These are phyloP conservation scores for Neofusicoccum cordaticola DNA, from an alignment of 2,329 filamentous ascomycete species.

Conservation along the genomic window DNA sequence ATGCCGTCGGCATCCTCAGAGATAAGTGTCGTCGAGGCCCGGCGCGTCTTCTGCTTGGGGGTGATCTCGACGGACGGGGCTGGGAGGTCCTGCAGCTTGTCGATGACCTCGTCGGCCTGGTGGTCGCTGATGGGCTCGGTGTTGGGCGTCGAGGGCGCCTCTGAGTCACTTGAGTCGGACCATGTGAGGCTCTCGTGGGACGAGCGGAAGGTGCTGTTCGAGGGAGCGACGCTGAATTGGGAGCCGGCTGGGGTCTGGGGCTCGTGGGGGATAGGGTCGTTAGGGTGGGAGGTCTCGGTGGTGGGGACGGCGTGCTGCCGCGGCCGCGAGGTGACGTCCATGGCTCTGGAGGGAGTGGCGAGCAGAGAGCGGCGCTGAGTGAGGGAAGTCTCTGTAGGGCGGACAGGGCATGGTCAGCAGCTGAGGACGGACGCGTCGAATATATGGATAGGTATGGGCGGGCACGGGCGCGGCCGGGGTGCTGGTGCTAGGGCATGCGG, in stretches of 20 bases:
- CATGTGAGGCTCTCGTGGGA: slow-evolving; percentile 40
- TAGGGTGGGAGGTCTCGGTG: slow-evolving; percentile 44
- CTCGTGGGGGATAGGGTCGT: slow-evolving; percentile 46
- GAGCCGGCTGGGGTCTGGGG: slow-evolving; percentile 37
- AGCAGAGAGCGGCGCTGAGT: slow-evolving; percentile 17
- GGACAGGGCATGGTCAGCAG: not conserved
- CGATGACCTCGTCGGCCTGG: slow-evolving; percentile 42
- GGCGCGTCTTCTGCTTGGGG: slow-evolving; percentile 45
- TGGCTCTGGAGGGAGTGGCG: slow-evolving; percentile 22
- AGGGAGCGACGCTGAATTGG: slow-evolving; percentile 31
- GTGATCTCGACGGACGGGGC: slow-evolving; percentile 34
- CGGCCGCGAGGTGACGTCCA: slow-evolving; percentile 24
- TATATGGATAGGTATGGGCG: not conserved
- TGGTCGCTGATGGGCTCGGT: slow-evolving; percentile 44
- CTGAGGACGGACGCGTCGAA: not conserved
- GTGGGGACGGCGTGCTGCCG: slow-evolving; percentile 39
- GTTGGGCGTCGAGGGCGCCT: slow-evolving; percentile 43
- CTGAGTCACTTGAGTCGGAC: slow-evolving; percentile 43
- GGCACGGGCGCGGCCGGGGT: not conserved
- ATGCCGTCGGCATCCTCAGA: slow-evolving; percentile 60
- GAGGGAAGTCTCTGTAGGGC: not conserved
- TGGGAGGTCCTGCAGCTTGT: slow-evolving; percentile 40
- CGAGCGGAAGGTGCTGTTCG: slow-evolving; percentile 37
- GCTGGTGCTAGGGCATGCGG: not conserved
- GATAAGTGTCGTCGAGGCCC: slow-evolving; percentile 67